Base-by-base conservation (phyloP, 2,329 filamentous ascomycete species). In the Xylariaceae sp. region DNA sequence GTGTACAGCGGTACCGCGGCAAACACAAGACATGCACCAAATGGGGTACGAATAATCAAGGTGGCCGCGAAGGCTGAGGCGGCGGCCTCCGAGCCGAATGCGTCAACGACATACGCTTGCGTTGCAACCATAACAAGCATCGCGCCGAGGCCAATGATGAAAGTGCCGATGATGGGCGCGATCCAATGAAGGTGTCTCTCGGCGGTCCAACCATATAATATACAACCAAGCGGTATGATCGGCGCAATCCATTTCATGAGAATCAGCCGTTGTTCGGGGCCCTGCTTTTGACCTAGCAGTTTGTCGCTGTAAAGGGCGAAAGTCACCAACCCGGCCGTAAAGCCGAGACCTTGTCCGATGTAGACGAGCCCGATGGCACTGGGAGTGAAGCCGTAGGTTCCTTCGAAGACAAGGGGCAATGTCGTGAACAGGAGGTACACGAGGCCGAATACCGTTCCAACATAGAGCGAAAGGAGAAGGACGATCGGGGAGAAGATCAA, bases 201-300 rank as follows among this genome's bases (percentile, higher is more conserved):
- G 12, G 53, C 55, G n/a, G 55, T 55, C 55, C 55, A 58, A 6
- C 55, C 55, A 18, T 49, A 57, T 1, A 55, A 13, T n/a, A 57
- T 55, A 34, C 49, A 51, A 16, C 55, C 55, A 13, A 55, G 26
- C 8, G 55, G 53, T 10, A 48, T 39, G 8, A 47, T 47, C 7
- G 55, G 55, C 21, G 55, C 52, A 44, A 57, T 32, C 55, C 55
- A 57, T 21, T 55, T 57, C 55, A 57, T 57, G 1, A 57, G 29
- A 29, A 57, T 55, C 44, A 57, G 22, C 16, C 55, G 41, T 41
- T 53, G 29, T 29, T 57, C 55, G 15, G 55, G 55, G 18, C 39
- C 52, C 7, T 40, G 46, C 12, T 47, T 52, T 46, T 44, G 52
- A 4, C 46, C 46, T 4, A 57, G 36, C 8, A 52, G 29, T 41